Conservation (phyloP, 352 stramenopile genomes). For the Phytophthora citricola region DNA sequence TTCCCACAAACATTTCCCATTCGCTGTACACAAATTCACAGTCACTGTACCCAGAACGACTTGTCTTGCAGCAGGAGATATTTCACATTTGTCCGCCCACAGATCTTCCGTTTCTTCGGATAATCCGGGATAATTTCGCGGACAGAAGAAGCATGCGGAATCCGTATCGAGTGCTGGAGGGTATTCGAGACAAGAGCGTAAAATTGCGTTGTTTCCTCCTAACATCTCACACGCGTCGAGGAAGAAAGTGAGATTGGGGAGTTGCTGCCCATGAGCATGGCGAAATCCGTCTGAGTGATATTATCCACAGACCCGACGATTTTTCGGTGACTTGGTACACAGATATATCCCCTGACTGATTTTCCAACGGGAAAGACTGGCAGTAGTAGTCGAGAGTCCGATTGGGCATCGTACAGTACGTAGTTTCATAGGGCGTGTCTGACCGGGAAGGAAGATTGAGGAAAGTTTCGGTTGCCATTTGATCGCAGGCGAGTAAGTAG, state of each 20-base stretch:
- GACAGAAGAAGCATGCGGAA: constrained; percentile 51
- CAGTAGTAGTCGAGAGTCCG: constrained; percentile 56
- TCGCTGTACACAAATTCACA: constrained; percentile 56
- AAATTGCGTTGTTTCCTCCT: constrained; percentile 39
- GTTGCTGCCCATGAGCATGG: constrained; percentile 18
- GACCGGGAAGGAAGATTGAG: constrained; percentile 15
- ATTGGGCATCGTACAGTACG: constrained; percentile 59
- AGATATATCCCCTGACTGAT: constrained; percentile 31
- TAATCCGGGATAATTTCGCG: constrained; percentile 24
- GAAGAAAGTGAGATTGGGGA: constrained; percentile 45
- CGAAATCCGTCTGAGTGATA: constrained; percentile 14
- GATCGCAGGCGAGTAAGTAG: constrained; percentile 57
- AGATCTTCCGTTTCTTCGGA: constrained; percentile 2
- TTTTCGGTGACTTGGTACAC: constrained; percentile 44
- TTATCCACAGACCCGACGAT: constrained; percentile 18
- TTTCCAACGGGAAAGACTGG: constrained; percentile 49
- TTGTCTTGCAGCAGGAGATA: constrained; percentile 22
- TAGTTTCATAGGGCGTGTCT: constrained; percentile 2
- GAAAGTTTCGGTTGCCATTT: constrained; percentile 18
- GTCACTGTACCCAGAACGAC: constrained; percentile 41
- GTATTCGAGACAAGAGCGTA: constrained; percentile 54
- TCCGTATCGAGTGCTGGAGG: background rate
- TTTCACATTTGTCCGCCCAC: constrained; percentile 29
- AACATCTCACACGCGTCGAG: constrained; percentile 67
- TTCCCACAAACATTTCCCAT: constrained; percentile 44